Evolutionary conservation across 2,329 filamentous ascomycete genomes (phyloP), one percentile per base, ranked within the genome.

Genomic region (Sporothrix euskadiensis): DNA sequence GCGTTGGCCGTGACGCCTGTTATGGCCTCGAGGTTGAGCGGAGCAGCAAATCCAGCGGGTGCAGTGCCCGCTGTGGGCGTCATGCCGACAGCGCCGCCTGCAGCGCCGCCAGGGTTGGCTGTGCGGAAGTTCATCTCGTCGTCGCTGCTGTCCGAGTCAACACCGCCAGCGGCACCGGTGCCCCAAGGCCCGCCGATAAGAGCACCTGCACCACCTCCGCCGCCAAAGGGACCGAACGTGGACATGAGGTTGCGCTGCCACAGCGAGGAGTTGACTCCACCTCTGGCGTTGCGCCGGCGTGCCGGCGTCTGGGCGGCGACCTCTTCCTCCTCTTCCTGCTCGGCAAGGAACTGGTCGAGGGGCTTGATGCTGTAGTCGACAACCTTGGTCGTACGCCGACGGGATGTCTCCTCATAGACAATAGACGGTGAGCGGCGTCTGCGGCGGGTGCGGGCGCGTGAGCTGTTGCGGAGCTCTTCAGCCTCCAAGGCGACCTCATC

Each of bases 91-190:
- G 90, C 88, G 63, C 91, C 92, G 63, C 81, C 82, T 3, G 88
- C 74, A 6, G 44, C 74, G 26, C 70, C 71, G 26, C 49, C 91
- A 88, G 76, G 90, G 49, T 61, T 69, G 89, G 76, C 65, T 8
- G 74, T 71, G 16, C 76, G 74, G 41, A 69, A 32, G 54, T 61
- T 71, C 82, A 89, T 89, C 79, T 99, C 96, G 77, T 99, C 96
- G 78, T 99, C 96, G 80, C 96, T 99, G 81, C 94, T 98, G 80
- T 99, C 96, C 6, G 95, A 97, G 78, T 98, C 96, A 9, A 90
- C 92, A 71, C 92, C 93, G 39, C 91, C 94, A 75, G 89, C 89
- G 30, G 92, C 92, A 14, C 88, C 91, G 59, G 89, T 89, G 73
- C 91, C 92, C 85, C 91, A 92, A 5, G 92, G 91, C 0, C 93